Percentiles rank a stretch among this genome's conserved stretches.
Conservation (phyloP, 2,329 filamentous ascomycete species). For the Fusarium duplospermum region DNA sequence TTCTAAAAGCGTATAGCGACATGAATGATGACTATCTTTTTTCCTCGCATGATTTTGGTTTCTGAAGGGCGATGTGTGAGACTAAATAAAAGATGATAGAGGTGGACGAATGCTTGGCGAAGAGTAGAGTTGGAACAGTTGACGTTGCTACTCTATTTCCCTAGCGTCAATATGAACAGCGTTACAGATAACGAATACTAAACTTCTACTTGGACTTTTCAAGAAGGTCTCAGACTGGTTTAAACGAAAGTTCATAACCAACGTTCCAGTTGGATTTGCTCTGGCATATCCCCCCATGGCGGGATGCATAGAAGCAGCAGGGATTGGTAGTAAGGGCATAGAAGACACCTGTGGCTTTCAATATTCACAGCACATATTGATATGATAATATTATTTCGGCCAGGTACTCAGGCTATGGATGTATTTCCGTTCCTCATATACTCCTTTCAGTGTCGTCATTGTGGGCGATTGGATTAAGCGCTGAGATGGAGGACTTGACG, state of each 20-base stretch:
- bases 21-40: background rate
- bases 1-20: background rate
- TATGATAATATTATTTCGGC: background rate
- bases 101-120: background rate
- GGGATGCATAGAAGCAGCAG: background rate
- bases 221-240: background rate
- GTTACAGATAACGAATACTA: background rate
- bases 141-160: background rate
- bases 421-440: background rate
- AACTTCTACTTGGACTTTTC: background rate
- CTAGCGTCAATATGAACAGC: background rate
- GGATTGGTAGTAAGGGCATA: background rate
- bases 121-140: background rate
- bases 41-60: background rate
- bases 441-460: background rate
- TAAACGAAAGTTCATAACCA: background rate
- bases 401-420: background rate
- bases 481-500: background rate
- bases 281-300: background rate
- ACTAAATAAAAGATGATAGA: background rate
- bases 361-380: background rate
- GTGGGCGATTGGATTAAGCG: background rate
- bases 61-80: background rate
- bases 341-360: background rate
- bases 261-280: background rate